A percentile compares a stretch with the other conserved stretches of the same genome.
phyloP scores from a whole-genome alignment of 345 rosid genomes.

The Passiflora organensis region DNA sequence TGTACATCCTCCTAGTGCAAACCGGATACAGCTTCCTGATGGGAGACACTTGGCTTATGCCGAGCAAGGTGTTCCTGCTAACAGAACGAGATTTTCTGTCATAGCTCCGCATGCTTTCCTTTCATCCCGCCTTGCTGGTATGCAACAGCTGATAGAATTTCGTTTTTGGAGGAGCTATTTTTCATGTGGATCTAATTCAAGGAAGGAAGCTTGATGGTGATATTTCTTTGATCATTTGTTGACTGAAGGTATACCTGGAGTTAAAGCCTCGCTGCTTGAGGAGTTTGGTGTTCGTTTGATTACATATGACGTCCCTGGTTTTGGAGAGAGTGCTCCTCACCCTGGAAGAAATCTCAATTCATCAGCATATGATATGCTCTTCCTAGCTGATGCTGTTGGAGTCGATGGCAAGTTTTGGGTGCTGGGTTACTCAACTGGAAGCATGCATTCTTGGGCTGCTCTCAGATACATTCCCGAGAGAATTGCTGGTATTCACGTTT shows the following conservation, averaged over 20 bases:
- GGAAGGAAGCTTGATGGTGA: neutral
- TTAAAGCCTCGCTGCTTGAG: constrained; percentile 56
- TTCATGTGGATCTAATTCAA: neutral
- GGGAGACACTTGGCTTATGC: constrained; percentile 76
- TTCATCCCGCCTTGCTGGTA: constrained; percentile 87
- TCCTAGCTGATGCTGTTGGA: constrained; percentile 62
- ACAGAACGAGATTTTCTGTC: constrained; percentile 64
- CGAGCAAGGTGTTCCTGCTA: constrained; percentile 65
- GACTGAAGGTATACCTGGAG: constrained; percentile 68
- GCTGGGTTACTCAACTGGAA: constrained; percentile 72
- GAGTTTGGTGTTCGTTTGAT: constrained; percentile 78
- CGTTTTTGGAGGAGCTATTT: neutral
- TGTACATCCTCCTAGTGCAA: constrained; percentile 63
- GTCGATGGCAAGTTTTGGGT: constrained; percentile 76
- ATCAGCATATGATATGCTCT: constrained; percentile 70
- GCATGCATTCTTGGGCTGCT: constrained; percentile 93
- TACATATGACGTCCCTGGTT: constrained; percentile 92
- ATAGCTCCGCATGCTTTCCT: constrained; percentile 74
- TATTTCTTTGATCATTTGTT: constrained; percentile 3
- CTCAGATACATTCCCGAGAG: constrained; percentile 69
- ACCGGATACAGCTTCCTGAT: constrained; percentile 63
- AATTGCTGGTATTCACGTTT: constrained; percentile 58
- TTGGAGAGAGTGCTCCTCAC: constrained; percentile 97
- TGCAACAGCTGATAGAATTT: neutral
- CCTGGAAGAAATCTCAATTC: constrained; percentile 69